These are phyloP conservation scores for Cerioporus squamosus DNA, from an alignment of 1,284 basidiomycete genomes.

Conservation along the genomic window DNA sequence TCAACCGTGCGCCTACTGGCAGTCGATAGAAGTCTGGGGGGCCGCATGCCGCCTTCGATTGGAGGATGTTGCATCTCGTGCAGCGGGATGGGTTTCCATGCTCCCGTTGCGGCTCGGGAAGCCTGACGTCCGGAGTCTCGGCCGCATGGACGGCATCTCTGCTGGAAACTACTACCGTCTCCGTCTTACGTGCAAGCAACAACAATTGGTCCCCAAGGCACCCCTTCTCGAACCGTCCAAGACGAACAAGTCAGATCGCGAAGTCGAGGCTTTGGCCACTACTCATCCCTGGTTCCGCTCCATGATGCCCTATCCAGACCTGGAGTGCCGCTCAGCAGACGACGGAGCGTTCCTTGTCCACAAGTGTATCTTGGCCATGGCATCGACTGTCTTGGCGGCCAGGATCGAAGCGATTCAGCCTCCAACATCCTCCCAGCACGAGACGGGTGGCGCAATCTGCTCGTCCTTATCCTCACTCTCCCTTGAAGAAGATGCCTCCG, in stretches of 20 bases:
- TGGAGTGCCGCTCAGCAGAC: not conserved
- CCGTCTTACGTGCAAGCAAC: not conserved
- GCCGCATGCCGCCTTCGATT: conserved; percentile 26
- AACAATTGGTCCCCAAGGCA: no score
- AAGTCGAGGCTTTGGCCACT: not conserved
- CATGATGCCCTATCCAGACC: not conserved
- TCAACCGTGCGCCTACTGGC: conserved; percentile 23
- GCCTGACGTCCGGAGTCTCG: not conserved
- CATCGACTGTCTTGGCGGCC: conserved; percentile 15
- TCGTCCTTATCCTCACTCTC: no score
- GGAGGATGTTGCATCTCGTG: not conserved
- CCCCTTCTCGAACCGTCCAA: no score
- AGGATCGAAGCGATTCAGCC: no score
- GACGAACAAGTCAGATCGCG: no score
- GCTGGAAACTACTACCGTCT: conserved; percentile 14
- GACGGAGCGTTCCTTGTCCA: not conserved
- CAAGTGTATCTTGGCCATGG: conserved; percentile 3
- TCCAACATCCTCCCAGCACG: no score
- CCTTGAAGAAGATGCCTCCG: no score
- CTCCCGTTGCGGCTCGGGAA: not conserved
- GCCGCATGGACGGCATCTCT: conserved; percentile 1
- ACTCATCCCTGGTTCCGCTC: not conserved
- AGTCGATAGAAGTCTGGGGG: conserved; percentile 33
- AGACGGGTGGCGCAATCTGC: no score
- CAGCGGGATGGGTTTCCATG: not conserved